Percentiles rank a stretch among this genome's conserved stretches.
Evolutionary conservation across 202 grass and related monocot species (phyloP).

Genomic region (Bolboschoenoplectus hybrid): DNA sequence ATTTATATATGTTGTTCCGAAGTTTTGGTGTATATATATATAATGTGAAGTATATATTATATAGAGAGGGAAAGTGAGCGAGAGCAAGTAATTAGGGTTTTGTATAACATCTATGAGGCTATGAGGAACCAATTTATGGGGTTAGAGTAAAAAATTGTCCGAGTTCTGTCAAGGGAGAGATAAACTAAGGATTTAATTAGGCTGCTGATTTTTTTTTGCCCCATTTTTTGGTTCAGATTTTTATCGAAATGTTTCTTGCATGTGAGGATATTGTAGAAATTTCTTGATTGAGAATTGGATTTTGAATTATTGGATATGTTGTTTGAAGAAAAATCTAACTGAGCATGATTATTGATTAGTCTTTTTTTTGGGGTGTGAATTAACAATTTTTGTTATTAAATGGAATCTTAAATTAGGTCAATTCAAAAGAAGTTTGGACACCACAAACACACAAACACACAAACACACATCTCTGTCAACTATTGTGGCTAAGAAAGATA

Average conservation of each 20-base stretch:
- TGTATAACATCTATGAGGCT: slow-evolving; percentile 26
- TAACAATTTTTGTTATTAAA: neutral
- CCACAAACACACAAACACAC: neutral
- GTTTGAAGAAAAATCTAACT: slow-evolving; percentile 6
- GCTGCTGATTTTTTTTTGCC: slow-evolving; percentile 27
- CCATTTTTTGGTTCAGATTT: slow-evolving; percentile 26
- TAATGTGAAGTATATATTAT: neutral
- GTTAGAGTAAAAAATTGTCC: slow-evolving; percentile 30
- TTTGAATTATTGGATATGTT: slow-evolving; percentile 14
- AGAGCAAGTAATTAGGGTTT: slow-evolving; percentile 43
- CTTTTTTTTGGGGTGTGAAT: neutral
- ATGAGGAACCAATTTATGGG: slow-evolving; percentile 37
- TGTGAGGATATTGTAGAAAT: slow-evolving; percentile 27
- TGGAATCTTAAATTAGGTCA: neutral
- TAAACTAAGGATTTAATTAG: neutral
- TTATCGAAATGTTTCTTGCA: slow-evolving; percentile 3
- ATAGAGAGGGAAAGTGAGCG: slow-evolving; percentile 31
- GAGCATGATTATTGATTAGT: neutral
- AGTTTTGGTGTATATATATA: slow-evolving; percentile 28
- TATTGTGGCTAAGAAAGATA: slow-evolving; percentile 19
- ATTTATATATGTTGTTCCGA: neutral
- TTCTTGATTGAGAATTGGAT: neutral
- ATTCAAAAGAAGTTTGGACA: neutral
- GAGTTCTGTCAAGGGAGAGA: slow-evolving; percentile 22
- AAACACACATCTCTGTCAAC: neutral